These are phyloP conservation scores for Phytophthora crassamura DNA, from an alignment of 352 stramenopile genomes.

Conservation along the genomic window DNA sequence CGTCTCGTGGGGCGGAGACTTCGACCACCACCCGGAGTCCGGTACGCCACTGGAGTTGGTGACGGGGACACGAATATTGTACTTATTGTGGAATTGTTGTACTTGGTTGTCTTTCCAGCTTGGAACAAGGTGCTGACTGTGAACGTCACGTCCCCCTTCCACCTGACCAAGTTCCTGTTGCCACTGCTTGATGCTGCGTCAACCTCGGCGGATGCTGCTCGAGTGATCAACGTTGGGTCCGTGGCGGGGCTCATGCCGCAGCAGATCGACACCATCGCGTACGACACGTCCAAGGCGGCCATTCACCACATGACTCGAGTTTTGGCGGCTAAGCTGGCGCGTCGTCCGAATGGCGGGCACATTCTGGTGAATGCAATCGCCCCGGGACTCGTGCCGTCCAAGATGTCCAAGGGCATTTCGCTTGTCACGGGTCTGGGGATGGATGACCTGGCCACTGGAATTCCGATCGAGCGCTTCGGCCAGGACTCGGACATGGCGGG, in stretches of 20 bases:
- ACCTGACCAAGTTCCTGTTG: slow-evolving; percentile 91
- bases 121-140: slow-evolving; percentile 95
- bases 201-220: slow-evolving; percentile 53
- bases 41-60: slow-evolving; percentile 52
- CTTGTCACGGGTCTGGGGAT: slow-evolving; percentile 47
- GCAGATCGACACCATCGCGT: slow-evolving; percentile 91
- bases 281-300: slow-evolving; percentile 95
- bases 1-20: slow-evolving; percentile 52
- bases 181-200: slow-evolving; percentile 86
- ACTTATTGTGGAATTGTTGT: slow-evolving; percentile 88
- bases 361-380: slow-evolving; percentile 97
- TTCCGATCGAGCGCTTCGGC: slow-evolving; percentile 88
- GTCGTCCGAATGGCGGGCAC: slow-evolving; percentile 73
- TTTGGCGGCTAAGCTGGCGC: slow-evolving; percentile 91
- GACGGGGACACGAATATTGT: slow-evolving; percentile 93
- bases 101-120: slow-evolving; percentile 62
- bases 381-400: slow-evolving; percentile 91
- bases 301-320: slow-evolving; percentile 95
- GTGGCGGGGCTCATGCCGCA: slow-evolving; percentile 86
- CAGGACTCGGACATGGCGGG: slow-evolving; percentile 94
- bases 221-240: slow-evolving; percentile 83
- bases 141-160: slow-evolving; percentile 97
- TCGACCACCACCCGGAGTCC: slow-evolving; percentile 39
- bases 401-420: slow-evolving; percentile 91
- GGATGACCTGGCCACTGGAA: slow-evolving; percentile 68